Conservation (phyloP, 345 rosid species). For the Erysimum cheiranthoides region DNA sequence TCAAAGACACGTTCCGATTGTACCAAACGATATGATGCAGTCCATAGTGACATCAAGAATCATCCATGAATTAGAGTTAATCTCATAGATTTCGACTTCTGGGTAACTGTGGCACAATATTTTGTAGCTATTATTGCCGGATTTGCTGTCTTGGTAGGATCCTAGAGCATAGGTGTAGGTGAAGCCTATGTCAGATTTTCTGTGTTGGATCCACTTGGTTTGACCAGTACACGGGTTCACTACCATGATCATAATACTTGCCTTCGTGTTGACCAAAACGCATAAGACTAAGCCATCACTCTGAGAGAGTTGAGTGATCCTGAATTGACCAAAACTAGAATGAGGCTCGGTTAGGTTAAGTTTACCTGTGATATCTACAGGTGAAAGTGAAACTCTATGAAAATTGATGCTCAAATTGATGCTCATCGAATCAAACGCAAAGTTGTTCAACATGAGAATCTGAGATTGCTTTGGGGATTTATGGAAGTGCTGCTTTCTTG, state of each 20-base stretch:
- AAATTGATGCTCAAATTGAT: neutral
- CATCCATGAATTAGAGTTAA: constrained; percentile 15
- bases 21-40: neutral
- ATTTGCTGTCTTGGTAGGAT: neutral
- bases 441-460: too few relatives aligned
- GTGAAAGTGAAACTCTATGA: neutral
- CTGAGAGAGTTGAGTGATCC: neutral
- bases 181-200: too few relatives aligned
- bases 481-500: too few relatives aligned
- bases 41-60: neutral
- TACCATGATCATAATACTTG: neutral
- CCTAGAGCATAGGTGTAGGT: neutral
- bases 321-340: neutral
- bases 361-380: neutral
- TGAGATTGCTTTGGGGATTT: too few relatives aligned
- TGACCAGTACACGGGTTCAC: constrained; percentile 7
- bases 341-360: neutral
- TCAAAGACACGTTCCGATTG: neutral
- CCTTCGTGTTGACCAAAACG: neutral
- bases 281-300: constrained; percentile 7
- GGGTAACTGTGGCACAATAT: neutral
- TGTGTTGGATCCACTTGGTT: neutral
- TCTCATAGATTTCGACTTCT: neutral
- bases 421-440: too few relatives aligned
- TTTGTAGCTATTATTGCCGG: neutral